Percentiles rank a stretch among this genome's conserved stretches.
Conservation (phyloP, 1,139 yeast genomes). For the Hyphopichia khmerensis region DNA sequence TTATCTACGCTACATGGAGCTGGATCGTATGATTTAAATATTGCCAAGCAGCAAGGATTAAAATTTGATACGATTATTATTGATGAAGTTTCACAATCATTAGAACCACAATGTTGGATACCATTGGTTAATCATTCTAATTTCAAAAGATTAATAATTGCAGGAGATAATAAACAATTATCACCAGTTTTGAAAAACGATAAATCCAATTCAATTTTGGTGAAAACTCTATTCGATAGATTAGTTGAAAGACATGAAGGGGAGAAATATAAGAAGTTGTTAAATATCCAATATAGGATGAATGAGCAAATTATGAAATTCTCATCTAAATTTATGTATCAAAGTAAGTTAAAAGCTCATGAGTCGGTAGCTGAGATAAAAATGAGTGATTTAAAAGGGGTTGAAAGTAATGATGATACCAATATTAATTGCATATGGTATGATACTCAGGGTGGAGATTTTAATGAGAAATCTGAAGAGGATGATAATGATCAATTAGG, state of each 20-base stretch:
- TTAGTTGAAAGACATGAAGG: conserved; percentile 54
- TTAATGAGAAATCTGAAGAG: conserved; percentile 55
- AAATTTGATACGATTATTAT: conserved; percentile 79
- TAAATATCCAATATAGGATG: conserved; percentile 88
- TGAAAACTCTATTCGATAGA: conserved; percentile 77
- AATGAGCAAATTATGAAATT: conserved; percentile 73
- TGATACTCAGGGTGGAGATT: conserved; percentile 92
- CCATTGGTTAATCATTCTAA: conserved; percentile 71
- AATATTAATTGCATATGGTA: conserved; percentile 59
- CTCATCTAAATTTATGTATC: conserved; percentile 69
- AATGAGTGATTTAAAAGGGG: conserved; percentile 57
- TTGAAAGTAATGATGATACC: conserved; percentile 39
- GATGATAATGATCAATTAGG: conserved; percentile 26
- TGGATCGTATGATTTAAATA: conserved; percentile 65
- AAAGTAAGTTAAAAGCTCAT: conserved; percentile 61
- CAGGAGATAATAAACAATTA: conserved; percentile 86
- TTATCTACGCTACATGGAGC: conserved; percentile 88
- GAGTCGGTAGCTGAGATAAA: conserved; percentile 52
- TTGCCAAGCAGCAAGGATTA: conserved; percentile 31
- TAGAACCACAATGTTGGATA: conserved; percentile 97
- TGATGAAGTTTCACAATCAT: conserved; percentile 92
- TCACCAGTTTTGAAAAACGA: conserved; percentile 70
- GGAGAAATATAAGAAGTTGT: conserved; percentile 48
- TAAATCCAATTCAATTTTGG: conserved; percentile 38
- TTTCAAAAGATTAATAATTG: conserved; percentile 63